Evolutionary conservation across 1,139 yeast species (phyloP).

Genomic region (Debaryomyces robertsiae): DNA sequence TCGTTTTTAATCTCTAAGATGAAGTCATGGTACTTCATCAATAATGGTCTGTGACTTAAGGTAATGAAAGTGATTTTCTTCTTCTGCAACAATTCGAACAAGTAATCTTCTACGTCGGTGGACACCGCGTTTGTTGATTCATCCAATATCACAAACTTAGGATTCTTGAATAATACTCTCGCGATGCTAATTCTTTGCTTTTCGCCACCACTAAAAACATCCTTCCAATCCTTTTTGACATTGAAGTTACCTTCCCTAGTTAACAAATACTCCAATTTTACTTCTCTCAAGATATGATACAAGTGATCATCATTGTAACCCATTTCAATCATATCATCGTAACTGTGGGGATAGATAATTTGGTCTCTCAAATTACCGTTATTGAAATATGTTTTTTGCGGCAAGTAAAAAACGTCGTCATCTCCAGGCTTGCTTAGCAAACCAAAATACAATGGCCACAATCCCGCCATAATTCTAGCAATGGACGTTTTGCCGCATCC

Average conservation of each 20-base stretch:
- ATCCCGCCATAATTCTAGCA: slow-evolving; percentile 79
- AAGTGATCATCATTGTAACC: slow-evolving; percentile 75
- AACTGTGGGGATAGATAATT: slow-evolving; percentile 79
- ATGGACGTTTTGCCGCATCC: slow-evolving; percentile 92
- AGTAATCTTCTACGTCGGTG: slow-evolving; percentile 86
- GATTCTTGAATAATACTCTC: slow-evolving; percentile 77
- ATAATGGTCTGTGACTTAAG: slow-evolving; percentile 80
- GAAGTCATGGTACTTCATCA: slow-evolving; percentile 82
- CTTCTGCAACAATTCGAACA: slow-evolving; percentile 74
- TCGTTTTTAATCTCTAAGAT: slow-evolving; percentile 65
- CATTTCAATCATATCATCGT: slow-evolving; percentile 72
- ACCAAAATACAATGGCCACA: slow-evolving; percentile 91
- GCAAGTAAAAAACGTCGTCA: slow-evolving; percentile 71
- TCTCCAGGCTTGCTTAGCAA: slow-evolving; percentile 78
- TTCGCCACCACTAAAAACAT: slow-evolving; percentile 92
- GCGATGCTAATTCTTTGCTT: slow-evolving; percentile 92
- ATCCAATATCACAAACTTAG: slow-evolving; percentile 82
- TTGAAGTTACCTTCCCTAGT: slow-evolving; percentile 64
- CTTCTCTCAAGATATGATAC: slow-evolving; percentile 69
- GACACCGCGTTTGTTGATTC: slow-evolving; percentile 94
- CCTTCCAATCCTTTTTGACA: slow-evolving; percentile 80
- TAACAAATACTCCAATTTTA: slow-evolving; percentile 77
- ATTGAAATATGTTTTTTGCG: slow-evolving; percentile 79
- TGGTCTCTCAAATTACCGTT: slow-evolving; percentile 86
- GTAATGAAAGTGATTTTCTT: slow-evolving; percentile 80